These are phyloP conservation scores for Aureobasidium sp. DNA, from an alignment of 2,329 filamentous ascomycete genomes.

Conservation along the genomic window DNA sequence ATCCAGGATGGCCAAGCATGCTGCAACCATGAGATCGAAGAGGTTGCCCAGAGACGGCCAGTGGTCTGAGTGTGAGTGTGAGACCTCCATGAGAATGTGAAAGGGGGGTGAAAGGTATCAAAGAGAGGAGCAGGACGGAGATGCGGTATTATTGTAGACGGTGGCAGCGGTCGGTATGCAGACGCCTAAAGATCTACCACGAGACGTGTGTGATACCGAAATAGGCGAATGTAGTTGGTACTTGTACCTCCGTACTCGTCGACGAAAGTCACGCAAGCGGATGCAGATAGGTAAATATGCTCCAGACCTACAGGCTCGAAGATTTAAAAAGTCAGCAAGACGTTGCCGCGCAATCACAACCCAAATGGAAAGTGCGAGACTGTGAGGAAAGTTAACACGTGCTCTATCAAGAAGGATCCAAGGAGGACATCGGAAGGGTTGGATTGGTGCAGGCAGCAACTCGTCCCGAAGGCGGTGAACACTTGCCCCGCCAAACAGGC, in stretches of 20 bases:
- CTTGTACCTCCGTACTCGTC: neutral
- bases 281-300: neutral
- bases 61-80: neutral
- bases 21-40: neutral
- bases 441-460: neutral
- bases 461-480: constrained; percentile 10
- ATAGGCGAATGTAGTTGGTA: neutral
- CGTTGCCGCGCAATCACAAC: neutral
- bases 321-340: neutral
- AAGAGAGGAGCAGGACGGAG: neutral
- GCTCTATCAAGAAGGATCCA: neutral
- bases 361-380: neutral
- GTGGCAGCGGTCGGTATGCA: neutral
- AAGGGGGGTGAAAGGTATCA: neutral
- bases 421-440: neutral
- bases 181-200: neutral
- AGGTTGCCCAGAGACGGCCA: neutral
- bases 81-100: neutral
- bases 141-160: neutral
- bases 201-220: neutral
- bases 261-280: constrained; percentile 4
- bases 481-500: constrained; percentile 6
- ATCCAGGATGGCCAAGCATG: neutral
- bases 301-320: neutral
- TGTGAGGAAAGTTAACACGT: neutral